phyloP scores from a whole-genome alignment of 495 filamentous ascomycete species.

The Usnea hakonensis region DNA sequence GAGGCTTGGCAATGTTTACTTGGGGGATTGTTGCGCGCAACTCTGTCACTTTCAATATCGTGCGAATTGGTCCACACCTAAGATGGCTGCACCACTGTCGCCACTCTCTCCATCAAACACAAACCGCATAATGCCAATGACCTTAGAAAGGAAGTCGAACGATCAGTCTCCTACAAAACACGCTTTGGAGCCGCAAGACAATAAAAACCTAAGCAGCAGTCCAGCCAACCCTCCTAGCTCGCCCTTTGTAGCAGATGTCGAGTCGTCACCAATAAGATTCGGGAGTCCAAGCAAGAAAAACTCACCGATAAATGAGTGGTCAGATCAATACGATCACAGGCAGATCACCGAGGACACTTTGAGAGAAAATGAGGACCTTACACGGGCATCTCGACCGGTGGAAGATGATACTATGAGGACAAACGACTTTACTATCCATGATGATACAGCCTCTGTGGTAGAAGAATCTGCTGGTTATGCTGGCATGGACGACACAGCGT shows the following conservation, averaged over 20 bases:
- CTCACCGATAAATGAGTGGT: constrained; percentile 13
- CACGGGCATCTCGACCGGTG: constrained; percentile 24
- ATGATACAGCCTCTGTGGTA: constrained; percentile 14
- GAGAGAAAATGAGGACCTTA: constrained; percentile 32
- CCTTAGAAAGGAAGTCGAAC: constrained; percentile 4
- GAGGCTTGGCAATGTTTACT: constrained; percentile 1
- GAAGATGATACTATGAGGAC: constrained; percentile 24
- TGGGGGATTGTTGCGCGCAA: background rate
- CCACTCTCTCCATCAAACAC: constrained; percentile 39
- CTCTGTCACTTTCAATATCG: background rate
- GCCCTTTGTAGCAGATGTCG: constrained; percentile 28
- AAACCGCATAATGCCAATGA: constrained; percentile 27
- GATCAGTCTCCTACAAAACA: constrained; percentile 7
- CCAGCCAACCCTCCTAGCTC: constrained; percentile 27
- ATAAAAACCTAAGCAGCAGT: constrained; percentile 18
- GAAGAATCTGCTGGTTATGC: constrained; percentile 18
- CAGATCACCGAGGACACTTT: constrained; percentile 25
- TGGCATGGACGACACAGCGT: constrained; percentile 67
- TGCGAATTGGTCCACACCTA: background rate
- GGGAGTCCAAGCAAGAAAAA: constrained; percentile 9
- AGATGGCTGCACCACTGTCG: constrained; percentile 41
- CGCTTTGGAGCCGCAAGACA: constrained; percentile 8
- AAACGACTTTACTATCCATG: constrained; percentile 23
- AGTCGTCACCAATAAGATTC: constrained; percentile 8
- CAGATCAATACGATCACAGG: constrained; percentile 3